Base-by-base conservation (phyloP, 2,329 filamentous ascomycete species). In the Apiospora rasikravindrae region DNA sequence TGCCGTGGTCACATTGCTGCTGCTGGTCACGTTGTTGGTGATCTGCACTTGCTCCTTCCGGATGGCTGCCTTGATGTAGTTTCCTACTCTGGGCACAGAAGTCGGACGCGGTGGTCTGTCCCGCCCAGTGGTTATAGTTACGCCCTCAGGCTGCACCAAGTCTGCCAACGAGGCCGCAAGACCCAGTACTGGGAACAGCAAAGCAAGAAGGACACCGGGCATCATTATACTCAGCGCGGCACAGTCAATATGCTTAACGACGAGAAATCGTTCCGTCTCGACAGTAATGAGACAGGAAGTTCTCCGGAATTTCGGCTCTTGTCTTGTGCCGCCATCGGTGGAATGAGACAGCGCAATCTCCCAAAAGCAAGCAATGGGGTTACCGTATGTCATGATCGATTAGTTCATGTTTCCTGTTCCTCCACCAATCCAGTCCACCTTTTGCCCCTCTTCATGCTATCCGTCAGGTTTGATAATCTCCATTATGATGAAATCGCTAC, bases 61-160 rank as follows among this genome's bases (percentile, higher is more conserved):
- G 19, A 79, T 71, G 14, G 67, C 69, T 19, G 77, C 76, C 71
- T 73, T 76, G 22, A 79, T 77, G 69, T 79, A 76, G 14, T 74
- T 64, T 6, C 57, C 57, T 40, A 33, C 6, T 11, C 29, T 40
- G 19, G 57, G 57, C 10, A 22, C 4, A n/a, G 57, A n/a, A 1
- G 57, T 64, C 3, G 33, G 57, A 14, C 57, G 57, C 19, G 29
- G 57, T n/a, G 57, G 57, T 24, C 57, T 64, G 11, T 22, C 33
- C 11, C 19, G 57, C 57, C 33, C 57, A 1, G 19, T 64, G 0
- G 57, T 40, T n/a, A 33, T 16, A 19, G 7, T 10, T 14, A 40
- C 57, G 22, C 19, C 10, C 1, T 40, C 33, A 10, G 33, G 33
- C 57, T n/a, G 57, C 10, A 37, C 33, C 57, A 64, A 4, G 6